Evolutionary conservation across 2,329 filamentous ascomycete species (phyloP), one percentile per base, ranked within the genome.

Genomic region (Penicillium sp.): DNA sequence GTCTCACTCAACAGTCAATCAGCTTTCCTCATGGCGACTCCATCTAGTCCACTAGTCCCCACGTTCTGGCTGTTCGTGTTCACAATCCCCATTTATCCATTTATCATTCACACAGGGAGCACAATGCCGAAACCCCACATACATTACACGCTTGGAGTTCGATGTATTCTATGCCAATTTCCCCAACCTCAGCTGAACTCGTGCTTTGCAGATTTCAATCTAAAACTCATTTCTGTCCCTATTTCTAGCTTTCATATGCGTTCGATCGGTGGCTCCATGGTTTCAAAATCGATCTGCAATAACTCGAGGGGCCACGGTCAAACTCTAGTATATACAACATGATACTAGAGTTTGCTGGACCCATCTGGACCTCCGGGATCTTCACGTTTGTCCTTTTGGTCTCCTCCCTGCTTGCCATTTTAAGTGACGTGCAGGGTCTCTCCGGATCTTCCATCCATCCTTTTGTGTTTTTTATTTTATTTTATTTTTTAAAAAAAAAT

Each of bases 311-410:
- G 53, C 26, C 22, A 58, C 45, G 41, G 8, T 31, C 51, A 49
- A 59, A 59, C 54, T 36, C 48, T 50, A 59, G 52, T 42, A 48
- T 42, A 14, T 36, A 50, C 19, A 26, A 16, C 9, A 36, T 43
- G 14, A 49, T 61, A 56, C 61, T 61, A 22, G 6, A 25, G 55
- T 61, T 60, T 55, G 60, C 61, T 56, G 58, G 57, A 46, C 57
- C 55, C 60, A 57, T 55, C 52, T 36, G 33, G 30, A 14, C 52
- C 35, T 31, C 12, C 50, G 25, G 22, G 60, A 63, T 61, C 59
- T 50, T 43, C 57, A 12, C 19, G 22, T 16, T 33, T 53, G 40
- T 43, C 25, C 50, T 53, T 35, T 25, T 53, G 11, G 17, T 31
- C n/a, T 5, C 45, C 53, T 49, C 50, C 53, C 55, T 62, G 40